Evolutionary conservation across 495 filamentous ascomycete genomes (phyloP), one percentile per base, ranked within the genome.

Genomic region (Peziza echinospora): DNA sequence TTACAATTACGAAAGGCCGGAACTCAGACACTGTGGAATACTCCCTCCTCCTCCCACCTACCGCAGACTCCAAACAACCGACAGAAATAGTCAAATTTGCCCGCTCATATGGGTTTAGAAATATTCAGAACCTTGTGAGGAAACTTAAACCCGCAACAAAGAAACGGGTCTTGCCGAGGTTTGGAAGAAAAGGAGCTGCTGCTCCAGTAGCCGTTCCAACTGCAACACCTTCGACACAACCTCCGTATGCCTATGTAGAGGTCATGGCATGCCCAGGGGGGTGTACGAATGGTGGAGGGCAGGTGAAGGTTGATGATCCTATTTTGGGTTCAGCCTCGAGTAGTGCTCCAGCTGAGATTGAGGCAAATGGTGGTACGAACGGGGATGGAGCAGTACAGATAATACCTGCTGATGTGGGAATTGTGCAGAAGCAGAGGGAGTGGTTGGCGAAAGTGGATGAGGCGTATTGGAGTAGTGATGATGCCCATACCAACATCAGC

Each of bases 201-300:
- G 63, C 65, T 11, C 60, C 69, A 5, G 30, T 37, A 13, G 30
- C 19, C 19, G 13, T 37, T 11, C 13, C 13, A 2, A 2, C 13
- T 37, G 67, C 62, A 1, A 21, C 30, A 30, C 58, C 46, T 13
- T 47, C 26, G 0, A 52, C 9, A 7, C 53, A 58, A 16, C 58
- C 63, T 19, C 81, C 89, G 10, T 86, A 82, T 56, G 74, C 75
- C 21, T 96, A 92, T 63, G 82, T 97, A 9, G 89, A 97, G 58
- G 91, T 97, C 26, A 97, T 97, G 89, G 89, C 89, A 23, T 97
- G 89, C 63, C 89, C 89, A 0, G 89, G 91, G 8, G 89, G 89
- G 1, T 97, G 89, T 61, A 97, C 89, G 43, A 97, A 96, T 57
- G 89, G 89, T 0, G 89, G 89, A 21, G 89, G 89, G 0, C 89